These are phyloP conservation scores for Aspergillus brasiliensis DNA, from an alignment of 2,329 filamentous ascomycete species.

Conservation along the genomic window DNA sequence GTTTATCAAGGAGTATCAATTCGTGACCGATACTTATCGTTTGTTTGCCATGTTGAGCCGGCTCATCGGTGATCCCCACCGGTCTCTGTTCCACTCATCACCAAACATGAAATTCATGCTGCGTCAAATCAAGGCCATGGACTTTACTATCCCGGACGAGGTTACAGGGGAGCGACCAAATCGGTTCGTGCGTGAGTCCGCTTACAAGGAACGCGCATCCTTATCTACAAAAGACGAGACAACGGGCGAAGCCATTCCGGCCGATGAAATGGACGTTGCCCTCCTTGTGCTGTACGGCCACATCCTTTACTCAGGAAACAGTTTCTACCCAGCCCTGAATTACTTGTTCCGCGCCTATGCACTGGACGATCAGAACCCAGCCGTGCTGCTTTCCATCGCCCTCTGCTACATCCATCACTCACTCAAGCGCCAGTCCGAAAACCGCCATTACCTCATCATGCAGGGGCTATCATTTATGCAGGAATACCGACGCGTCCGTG, in stretches of 20 bases:
- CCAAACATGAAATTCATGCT: slow-evolving; percentile 88
- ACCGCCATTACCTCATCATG: slow-evolving; percentile 81
- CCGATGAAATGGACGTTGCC: slow-evolving; percentile 68
- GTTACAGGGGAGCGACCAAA: slow-evolving; percentile 38
- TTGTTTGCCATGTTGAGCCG: slow-evolving; percentile 79
- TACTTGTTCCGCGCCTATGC: slow-evolving; percentile 80
- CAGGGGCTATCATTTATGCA: slow-evolving; percentile 83
- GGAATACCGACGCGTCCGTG: slow-evolving; percentile 67
- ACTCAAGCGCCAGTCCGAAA: slow-evolving; percentile 85
- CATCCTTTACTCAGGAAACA: slow-evolving; percentile 80
- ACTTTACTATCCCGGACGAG: slow-evolving; percentile 64
- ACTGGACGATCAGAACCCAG: slow-evolving; percentile 73
- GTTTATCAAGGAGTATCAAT: slow-evolving; percentile 80
- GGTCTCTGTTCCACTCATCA: slow-evolving; percentile 70
- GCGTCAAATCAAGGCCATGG: slow-evolving; percentile 87
- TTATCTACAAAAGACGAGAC: slow-evolving; percentile 40
- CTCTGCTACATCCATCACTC: slow-evolving; percentile 86
- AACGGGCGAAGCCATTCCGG: slow-evolving; percentile 37
- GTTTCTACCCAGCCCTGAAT: slow-evolving; percentile 79
- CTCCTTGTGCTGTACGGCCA: slow-evolving; percentile 88
- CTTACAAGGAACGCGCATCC: slow-evolving; percentile 47
- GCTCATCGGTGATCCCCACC: slow-evolving; percentile 67
- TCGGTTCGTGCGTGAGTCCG: slow-evolving; percentile 41
- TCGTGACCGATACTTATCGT: slow-evolving; percentile 78
- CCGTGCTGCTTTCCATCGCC: slow-evolving; percentile 78